These are phyloP conservation scores for Xanthoceras sorbifolium DNA, from an alignment of 345 rosid genomes.

Conservation along the genomic window DNA sequence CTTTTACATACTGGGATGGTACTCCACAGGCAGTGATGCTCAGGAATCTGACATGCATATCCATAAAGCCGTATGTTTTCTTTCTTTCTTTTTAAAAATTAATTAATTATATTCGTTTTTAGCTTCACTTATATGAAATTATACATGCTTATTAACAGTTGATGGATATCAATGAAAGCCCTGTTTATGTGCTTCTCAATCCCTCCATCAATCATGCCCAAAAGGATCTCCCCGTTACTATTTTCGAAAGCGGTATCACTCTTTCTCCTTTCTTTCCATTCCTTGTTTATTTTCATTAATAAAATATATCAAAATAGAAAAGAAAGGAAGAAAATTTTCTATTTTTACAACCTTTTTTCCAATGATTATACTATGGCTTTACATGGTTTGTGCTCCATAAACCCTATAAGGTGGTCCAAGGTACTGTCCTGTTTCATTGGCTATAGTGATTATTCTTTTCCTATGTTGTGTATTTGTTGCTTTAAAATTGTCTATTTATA, in stretches of 20 bases:
- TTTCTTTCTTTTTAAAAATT: background rate
- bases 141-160: slow-evolving; percentile 44
- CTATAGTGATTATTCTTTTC: background rate
- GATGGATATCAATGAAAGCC: slow-evolving; percentile 97
- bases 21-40: slow-evolving; percentile 88
- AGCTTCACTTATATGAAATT: background rate
- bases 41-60: slow-evolving; percentile 88
- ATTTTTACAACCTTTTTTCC: too few species aligned
- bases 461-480: background rate
- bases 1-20: slow-evolving; percentile 93
- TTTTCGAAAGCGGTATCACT: slow-evolving; percentile 80
- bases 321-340: too few species aligned
- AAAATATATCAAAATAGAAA: too few species aligned
- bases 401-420: too few species aligned
- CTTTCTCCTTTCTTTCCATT: background rate
- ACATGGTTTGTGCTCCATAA: too few species aligned
- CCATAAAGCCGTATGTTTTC: slow-evolving; percentile 77
- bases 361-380: too few species aligned
- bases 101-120: background rate
- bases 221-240: slow-evolving; percentile 91
- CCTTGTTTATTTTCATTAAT: too few species aligned
- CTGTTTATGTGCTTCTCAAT: slow-evolving; percentile 86
- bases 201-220: slow-evolving; percentile 84
- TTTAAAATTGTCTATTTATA: too few species aligned
- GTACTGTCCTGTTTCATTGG: too few species aligned